Evolutionary conservation across 768 basidiomycete species (phyloP), one percentile per base, ranked within the genome.

Genomic region (Butyriboletus loyo): DNA sequence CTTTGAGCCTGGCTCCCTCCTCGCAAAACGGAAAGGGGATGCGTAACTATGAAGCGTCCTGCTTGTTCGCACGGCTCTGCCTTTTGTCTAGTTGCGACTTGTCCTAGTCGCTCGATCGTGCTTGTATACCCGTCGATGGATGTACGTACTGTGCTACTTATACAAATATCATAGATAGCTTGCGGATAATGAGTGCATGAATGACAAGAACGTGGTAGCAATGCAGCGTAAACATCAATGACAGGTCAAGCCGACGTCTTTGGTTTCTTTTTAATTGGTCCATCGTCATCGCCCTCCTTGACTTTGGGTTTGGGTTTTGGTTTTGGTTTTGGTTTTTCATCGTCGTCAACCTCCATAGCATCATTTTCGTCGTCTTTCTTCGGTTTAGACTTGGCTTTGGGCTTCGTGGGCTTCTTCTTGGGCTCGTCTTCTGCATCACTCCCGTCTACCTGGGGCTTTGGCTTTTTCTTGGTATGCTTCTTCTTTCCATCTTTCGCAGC

Each of bases 1-100:
- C 9, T 92, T 92, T 60, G 86, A 86, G 57, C 86, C 86, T 19
- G 89, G 89, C 21, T 90, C 89, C 9, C 77, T 92, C 30, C 71
- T 92, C 36, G 79, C 77, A 34, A 83, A 83, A 58, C 74, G 73
- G 63, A 78, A 66, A 71, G 68, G 68, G n/a, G 55, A 65, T 43
- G 19, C 42, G 13, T 42, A 53, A 27, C 21, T 21, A 43, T 59
- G 24, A 52, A 45, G 32, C 17, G 37, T 42, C 27, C 22, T 42
- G 46, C 14, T 44, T 36, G 14, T 45, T 22, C 21, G 10, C 46
- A 37, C 17, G 19, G n/a, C 37, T 40, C 17, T 36, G 15, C 17
- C 40, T 17, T 40, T 54, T 52, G 28, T 53, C 45, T 49, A 17
- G 47, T 30, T 27, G 38, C 31, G 52, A 44, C 46, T 49, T 31